Percentiles rank a stretch among this genome's conserved stretches.
phyloP scores from a whole-genome alignment of 106 monocot genomes.

The Allium sativum region DNA sequence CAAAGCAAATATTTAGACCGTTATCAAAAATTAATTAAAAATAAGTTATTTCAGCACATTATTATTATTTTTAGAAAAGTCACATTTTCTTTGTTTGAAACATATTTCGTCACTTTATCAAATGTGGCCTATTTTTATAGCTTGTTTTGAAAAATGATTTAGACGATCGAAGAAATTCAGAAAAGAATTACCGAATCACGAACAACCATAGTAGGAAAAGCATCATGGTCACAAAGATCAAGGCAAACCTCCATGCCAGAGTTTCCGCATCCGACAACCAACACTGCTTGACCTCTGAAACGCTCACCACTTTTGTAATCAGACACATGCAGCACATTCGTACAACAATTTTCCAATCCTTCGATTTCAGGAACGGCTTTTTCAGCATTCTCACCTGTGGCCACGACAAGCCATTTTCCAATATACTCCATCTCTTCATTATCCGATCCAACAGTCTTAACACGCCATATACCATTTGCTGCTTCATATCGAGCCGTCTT shows the following conservation, averaged over 20 bases:
- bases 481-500: conserved; percentile 21
- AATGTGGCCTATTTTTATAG: too few relatives aligned
- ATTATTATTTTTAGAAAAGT: too few relatives aligned
- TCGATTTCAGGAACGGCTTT: conserved; percentile 49
- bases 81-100: too few relatives aligned
- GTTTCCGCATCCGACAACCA: conserved; percentile 36
- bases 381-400: conserved; percentile 93
- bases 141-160: too few relatives aligned
- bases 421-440: conserved; percentile 15
- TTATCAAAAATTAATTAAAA: too few relatives aligned
- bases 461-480: conserved; percentile 31
- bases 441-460: conserved; percentile 4
- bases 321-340: conserved; percentile 21
- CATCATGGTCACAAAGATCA: conserved; percentile 65
- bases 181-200: conserved; percentile 41
- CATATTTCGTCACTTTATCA: too few relatives aligned
- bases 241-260: conserved; percentile 89
- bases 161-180: neutral
- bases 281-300: conserved; percentile 37
- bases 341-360: conserved; percentile 30
- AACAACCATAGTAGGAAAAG: conserved; percentile 43
- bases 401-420: conserved; percentile 62
- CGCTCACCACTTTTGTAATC: conserved; percentile 40
- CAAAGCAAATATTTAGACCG: too few relatives aligned
- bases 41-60: too few relatives aligned